Conservation (phyloP, 2,329 filamentous ascomycete genomes). For the Colletotrichum godetiae region DNA sequence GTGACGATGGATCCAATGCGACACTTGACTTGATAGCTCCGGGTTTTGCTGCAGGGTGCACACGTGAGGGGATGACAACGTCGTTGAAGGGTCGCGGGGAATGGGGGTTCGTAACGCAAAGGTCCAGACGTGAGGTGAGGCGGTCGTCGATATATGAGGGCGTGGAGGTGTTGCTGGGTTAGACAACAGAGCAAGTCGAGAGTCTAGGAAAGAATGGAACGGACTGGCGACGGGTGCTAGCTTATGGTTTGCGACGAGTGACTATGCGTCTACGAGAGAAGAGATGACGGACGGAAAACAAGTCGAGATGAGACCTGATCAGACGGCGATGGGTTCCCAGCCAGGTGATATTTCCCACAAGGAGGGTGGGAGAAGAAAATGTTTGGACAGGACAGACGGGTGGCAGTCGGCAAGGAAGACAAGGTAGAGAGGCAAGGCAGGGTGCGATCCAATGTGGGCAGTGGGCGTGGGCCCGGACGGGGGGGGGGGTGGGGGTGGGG, state of each 20-base stretch:
- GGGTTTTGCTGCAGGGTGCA: slow-evolving; percentile 27
- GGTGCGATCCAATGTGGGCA: neutral
- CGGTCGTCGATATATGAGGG: slow-evolving; percentile 33
- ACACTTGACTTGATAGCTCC: slow-evolving; percentile 16
- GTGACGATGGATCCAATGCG: slow-evolving; percentile 21
- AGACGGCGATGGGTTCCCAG: slow-evolving; percentile 24
- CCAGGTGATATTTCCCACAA: slow-evolving; percentile 10
- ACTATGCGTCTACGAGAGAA: neutral
- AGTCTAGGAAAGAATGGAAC: neutral
- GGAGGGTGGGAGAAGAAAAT: slow-evolving; percentile 32
- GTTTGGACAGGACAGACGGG: slow-evolving; percentile 16
- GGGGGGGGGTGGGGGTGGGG: neutral
- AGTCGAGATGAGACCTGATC: neutral
- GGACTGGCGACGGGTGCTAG: slow-evolving; percentile 7
- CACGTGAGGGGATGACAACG: slow-evolving; percentile 28
- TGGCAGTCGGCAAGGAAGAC: slow-evolving; percentile 1
- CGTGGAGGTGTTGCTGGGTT: slow-evolving; percentile 11
- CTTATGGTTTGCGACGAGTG: neutral
- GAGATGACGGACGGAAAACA: slow-evolving; percentile 2
- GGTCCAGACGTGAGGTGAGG: slow-evolving; percentile 1
- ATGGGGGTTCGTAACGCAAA: slow-evolving; percentile 5
- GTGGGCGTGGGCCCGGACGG: neutral
- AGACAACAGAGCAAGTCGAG: slow-evolving; percentile 6
- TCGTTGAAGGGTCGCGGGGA: slow-evolving; percentile 6
- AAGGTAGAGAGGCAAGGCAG: neutral